Evolutionary conservation across 2,329 filamentous ascomycete species (phyloP).

Genomic region (Sarocladiaceae sp.): DNA sequence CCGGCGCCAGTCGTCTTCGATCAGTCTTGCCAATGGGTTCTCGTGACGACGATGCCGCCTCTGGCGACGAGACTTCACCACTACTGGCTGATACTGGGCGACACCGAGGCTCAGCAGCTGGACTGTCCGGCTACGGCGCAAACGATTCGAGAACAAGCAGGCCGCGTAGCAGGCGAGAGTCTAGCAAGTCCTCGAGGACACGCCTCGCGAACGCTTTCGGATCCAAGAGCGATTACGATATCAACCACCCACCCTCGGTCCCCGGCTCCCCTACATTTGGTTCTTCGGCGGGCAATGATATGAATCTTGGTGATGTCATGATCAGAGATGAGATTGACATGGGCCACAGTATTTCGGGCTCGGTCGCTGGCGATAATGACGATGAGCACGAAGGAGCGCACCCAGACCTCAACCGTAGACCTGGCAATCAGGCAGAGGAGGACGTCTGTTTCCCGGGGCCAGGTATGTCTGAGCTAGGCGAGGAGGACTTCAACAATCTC

Average conservation of each 20-base stretch:
- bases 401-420: conserved; percentile 13
- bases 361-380: conserved; percentile 12
- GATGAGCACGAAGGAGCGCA: conserved; percentile 21
- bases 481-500: conserved; percentile 54
- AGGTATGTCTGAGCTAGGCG: conserved; percentile 67
- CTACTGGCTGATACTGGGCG: conserved; percentile 38
- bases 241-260: conserved; percentile 64
- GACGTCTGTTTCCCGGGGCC: conserved; percentile 88
- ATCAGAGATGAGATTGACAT: conserved; percentile 57
- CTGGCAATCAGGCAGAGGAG: conserved; percentile 62
- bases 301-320: conserved; percentile 64
- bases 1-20: conserved; percentile 28
- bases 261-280: conserved; percentile 54
- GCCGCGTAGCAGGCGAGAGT: conserved; percentile 35
- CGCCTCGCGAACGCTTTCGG: conserved; percentile 27
- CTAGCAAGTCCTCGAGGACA: conserved; percentile 45
- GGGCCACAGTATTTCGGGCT: conserved; percentile 2
- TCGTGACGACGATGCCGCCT: conserved; percentile 42
- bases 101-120: conserved; percentile 17
- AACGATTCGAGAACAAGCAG: conserved; percentile 28
- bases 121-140: conserved; percentile 34
- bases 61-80: conserved; percentile 47
- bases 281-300: conserved; percentile 39
- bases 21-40: conserved; percentile 29
- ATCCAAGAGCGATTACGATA: conserved; percentile 46